Conservation (phyloP, 140 eudicot species). For the Ambrosia hybrid region DNA sequence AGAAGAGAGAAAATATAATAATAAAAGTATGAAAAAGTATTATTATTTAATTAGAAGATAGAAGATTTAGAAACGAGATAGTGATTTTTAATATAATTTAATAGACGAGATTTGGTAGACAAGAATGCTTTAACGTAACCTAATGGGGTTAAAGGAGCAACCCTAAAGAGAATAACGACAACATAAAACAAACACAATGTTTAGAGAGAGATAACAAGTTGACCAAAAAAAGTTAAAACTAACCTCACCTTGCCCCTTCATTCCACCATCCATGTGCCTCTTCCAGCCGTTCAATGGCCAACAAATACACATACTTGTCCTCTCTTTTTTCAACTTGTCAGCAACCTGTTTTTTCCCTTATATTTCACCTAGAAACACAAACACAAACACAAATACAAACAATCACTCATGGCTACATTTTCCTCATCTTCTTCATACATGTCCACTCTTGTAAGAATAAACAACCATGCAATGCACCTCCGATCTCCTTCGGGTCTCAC, state of each 20-base stretch:
- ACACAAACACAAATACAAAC: background rate
- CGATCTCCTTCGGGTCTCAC: background rate
- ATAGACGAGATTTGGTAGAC: no score
- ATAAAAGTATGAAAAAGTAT: no score
- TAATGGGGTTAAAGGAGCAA: background rate
- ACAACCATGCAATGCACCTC: slow-evolving; percentile 27
- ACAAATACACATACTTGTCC: slow-evolving; percentile 11
- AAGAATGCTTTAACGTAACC: no score
- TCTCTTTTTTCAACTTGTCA: slow-evolving; percentile 30
- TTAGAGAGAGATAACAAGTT: slow-evolving; percentile 5
- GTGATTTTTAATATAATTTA: no score
- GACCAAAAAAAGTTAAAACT: slow-evolving; percentile 6
- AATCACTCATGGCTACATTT: slow-evolving; percentile 23
- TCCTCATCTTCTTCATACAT: slow-evolving; percentile 7
- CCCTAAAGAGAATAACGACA: background rate
- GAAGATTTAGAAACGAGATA: no score
- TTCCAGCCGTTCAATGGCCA: slow-evolving; percentile 17
- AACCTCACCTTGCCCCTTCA: slow-evolving; percentile 8
- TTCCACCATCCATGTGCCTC: slow-evolving; percentile 1
- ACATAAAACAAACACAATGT: background rate
- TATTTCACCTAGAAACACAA: background rate
- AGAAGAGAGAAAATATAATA: no score
- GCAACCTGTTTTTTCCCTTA: slow-evolving; percentile 8
- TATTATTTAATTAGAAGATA: no score
- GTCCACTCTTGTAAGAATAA: slow-evolving; percentile 21